These are phyloP conservation scores for Wallacemonas sp. DNA, from an alignment of 208 protist genomes.

Conservation along the genomic window DNA sequence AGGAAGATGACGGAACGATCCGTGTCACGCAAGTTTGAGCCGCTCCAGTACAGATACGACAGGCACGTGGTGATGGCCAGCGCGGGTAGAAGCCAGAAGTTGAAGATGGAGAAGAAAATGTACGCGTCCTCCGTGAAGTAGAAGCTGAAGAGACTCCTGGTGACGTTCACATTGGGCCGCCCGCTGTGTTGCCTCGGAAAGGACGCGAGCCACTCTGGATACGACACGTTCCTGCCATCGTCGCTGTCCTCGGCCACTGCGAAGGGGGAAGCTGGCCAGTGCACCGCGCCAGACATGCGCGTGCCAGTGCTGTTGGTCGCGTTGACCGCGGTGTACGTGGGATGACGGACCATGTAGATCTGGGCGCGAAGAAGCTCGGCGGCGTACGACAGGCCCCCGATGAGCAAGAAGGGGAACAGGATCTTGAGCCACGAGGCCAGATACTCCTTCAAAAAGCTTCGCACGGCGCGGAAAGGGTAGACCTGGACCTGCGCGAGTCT, in stretches of 20 bases:
- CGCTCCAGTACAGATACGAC: conserved; percentile 60
- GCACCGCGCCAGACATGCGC: background rate
- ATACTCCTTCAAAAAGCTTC: conserved; percentile 51
- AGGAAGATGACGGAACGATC: conserved; percentile 48
- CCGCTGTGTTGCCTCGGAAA: conserved; percentile 21
- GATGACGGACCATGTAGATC: conserved; percentile 51
- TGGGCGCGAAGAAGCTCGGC: conserved; percentile 71
- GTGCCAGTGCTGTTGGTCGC: conserved; percentile 23
- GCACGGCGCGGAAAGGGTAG: conserved; percentile 37
- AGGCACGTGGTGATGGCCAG: conserved; percentile 54
- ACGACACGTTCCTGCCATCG: conserved; percentile 21
- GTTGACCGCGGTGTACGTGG: conserved; percentile 26
- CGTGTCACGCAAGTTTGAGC: conserved; percentile 56
- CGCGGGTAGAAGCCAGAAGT: conserved; percentile 59
- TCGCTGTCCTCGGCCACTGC: background rate
- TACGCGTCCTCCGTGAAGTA: conserved; percentile 60
- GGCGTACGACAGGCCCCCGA: conserved; percentile 46
- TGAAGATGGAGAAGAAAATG: conserved; percentile 69
- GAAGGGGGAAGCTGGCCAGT: too few relatives aligned
- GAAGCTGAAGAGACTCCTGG: conserved; percentile 42
- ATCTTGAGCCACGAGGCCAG: conserved; percentile 44
- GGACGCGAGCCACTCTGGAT: conserved; percentile 38
- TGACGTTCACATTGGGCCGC: conserved; percentile 46
- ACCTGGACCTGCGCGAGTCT: conserved; percentile 67
- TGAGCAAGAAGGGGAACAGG: conserved; percentile 51